These are phyloP conservation scores for Sugiyamaella castrensis DNA, from an alignment of 1,139 yeast species.

Conservation along the genomic window DNA sequence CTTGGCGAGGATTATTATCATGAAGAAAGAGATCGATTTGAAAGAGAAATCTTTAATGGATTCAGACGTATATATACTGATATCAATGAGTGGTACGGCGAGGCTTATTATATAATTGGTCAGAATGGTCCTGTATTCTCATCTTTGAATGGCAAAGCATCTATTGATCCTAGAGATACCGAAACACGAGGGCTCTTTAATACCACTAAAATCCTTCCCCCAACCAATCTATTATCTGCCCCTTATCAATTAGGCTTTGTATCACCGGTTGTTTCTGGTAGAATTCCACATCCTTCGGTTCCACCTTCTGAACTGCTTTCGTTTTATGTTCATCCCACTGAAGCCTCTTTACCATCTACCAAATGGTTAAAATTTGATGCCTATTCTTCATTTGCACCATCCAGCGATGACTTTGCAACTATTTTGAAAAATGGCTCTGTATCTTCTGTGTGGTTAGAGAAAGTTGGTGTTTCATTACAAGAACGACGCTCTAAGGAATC, in stretches of 20 bases:
- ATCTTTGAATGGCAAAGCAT: slow-evolving; percentile 59
- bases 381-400: slow-evolving; percentile 75
- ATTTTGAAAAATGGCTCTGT: slow-evolving; percentile 63
- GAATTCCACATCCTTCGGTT: slow-evolving; percentile 60
- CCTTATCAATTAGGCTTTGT: slow-evolving; percentile 50
- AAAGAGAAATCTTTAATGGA: slow-evolving; percentile 49
- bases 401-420: slow-evolving; percentile 64
- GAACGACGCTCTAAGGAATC: slow-evolving; percentile 9
- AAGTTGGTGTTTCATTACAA: slow-evolving; percentile 54
- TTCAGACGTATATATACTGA: slow-evolving; percentile 63
- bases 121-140: slow-evolving; percentile 65
- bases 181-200: slow-evolving; percentile 57
- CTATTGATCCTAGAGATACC: slow-evolving; percentile 63
- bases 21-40: slow-evolving; percentile 24
- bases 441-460: slow-evolving; percentile 75
- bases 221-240: slow-evolving; percentile 34
- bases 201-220: slow-evolving; percentile 58
- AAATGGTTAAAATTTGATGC: slow-evolving; percentile 74
- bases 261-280: slow-evolving; percentile 44
- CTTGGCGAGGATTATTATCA: slow-evolving; percentile 1
- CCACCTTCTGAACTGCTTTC: slow-evolving; percentile 67
- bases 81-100: slow-evolving; percentile 60
- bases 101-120: slow-evolving; percentile 52
- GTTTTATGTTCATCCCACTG: slow-evolving; percentile 78
- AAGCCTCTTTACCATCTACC: slow-evolving; percentile 78